phyloP scores from a whole-genome alignment of 768 basidiomycete genomes.

The Lenzites betulinus region DNA sequence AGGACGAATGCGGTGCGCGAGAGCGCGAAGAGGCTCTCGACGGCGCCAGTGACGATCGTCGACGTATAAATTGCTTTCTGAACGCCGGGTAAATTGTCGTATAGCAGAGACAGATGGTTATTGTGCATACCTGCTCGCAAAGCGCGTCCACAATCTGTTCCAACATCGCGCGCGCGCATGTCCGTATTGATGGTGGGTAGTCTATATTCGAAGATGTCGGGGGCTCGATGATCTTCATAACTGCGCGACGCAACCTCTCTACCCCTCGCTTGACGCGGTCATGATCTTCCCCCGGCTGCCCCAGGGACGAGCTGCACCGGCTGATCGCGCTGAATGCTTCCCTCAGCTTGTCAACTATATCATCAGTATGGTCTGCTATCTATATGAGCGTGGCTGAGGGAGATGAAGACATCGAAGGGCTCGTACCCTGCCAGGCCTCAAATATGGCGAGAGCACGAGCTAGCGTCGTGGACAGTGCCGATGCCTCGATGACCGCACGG shows the following conservation, averaged over 20 bases:
- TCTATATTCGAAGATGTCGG: neutral
- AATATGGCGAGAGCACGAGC: conserved; percentile 46
- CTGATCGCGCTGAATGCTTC: conserved; percentile 8
- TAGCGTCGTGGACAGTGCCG: conserved; percentile 43
- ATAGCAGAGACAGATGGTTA: neutral
- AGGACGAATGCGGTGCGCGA: conserved; percentile 46
- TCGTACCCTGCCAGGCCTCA: conserved; percentile 34
- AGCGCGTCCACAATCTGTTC: conserved; percentile 38
- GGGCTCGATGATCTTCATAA: conserved; percentile 48
- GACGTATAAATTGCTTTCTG: conserved; percentile 3
- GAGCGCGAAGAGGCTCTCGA: conserved; percentile 60
- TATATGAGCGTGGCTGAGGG: neutral
- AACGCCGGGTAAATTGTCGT: conserved; percentile 2
- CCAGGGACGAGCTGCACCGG: conserved; percentile 11
- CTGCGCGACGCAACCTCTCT: conserved; percentile 57
- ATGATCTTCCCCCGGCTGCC: conserved; percentile 35
- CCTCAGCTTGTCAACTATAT: conserved; percentile 4
- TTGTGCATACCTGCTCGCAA: conserved; percentile 33
- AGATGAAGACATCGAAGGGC: neutral
- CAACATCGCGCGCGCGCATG: conserved; percentile 34
- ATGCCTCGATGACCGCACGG: conserved; percentile 32
- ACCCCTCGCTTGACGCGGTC: conserved; percentile 62
- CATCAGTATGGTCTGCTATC: conserved; percentile 6
- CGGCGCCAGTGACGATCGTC: conserved; percentile 40
- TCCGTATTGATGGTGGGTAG: conserved; percentile 3